Base-by-base conservation (phyloP, 169 alveolate species). In the Eimeria acervulina region DNA sequence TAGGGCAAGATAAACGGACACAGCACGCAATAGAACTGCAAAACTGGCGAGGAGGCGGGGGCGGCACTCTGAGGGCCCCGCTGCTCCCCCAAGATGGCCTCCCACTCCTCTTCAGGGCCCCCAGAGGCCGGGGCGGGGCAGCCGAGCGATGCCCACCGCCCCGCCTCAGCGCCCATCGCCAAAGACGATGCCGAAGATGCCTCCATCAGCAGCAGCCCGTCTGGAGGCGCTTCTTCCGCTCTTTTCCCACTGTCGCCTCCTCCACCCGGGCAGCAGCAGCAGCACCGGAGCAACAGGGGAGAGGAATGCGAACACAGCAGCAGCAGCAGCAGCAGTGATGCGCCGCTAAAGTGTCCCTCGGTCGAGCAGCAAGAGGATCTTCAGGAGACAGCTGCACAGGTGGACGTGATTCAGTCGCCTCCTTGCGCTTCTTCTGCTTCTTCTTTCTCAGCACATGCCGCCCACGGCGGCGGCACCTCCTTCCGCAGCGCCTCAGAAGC, bases 21-120 rank as follows among this genome's bases (percentile, higher is more conserved):
- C 66, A 55, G n/a, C 66, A 55, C 26, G 6, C 26, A 17, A 55
- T 17, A 55, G n/a, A 55, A 17, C 66, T 55, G 66, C 15, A 17
- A 12, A 55, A 7, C 13, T 17, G 66, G 66, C 15, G 26, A 55
- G 66, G 66, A 55, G 66, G 66, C 66, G 66, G 66, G 66, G 26
- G 66, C 66, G 66, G 66, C 66, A 55, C 66, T 55, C 19, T 2
- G 15, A 7, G 66, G 66, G 66, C 66, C 66, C 26, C 15, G 66
- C 66, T 55, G 66, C 66, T 55, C 66, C 66, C 66, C 66, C 66
- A 55, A 55, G 26, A 55, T 55, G 66, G 66, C 66, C 66, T 55
- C 66, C 66, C 66, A 10, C 15, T 12, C 66, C 66, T 55, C 66
- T 55, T 55, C 66, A 55, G 66, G 66, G 66, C 66, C 66, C 66